Evolutionary conservation across 768 basidiomycete genomes (phyloP).

Genomic region (Myochromella boudieri): DNA sequence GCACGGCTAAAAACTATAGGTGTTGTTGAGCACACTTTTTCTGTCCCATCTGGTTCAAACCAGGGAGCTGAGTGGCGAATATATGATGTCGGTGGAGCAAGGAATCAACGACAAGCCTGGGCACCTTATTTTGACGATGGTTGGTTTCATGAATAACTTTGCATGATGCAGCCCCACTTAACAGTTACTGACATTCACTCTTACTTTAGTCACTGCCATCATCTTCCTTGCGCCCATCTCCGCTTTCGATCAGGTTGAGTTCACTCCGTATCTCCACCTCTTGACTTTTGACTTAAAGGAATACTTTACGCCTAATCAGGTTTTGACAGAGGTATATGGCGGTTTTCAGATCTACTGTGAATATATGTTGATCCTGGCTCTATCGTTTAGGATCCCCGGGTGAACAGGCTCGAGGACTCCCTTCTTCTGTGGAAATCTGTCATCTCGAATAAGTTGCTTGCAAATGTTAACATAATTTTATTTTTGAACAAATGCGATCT

Average conservation of each 20-base stretch:
- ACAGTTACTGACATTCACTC: too few species aligned
- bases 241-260: conserved; percentile 70
- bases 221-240: conserved; percentile 90
- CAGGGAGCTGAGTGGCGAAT: conserved; percentile 74
- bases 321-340: conserved; percentile 68
- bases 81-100: conserved; percentile 83
- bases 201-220: conserved; percentile 74
- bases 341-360: conserved; percentile 7
- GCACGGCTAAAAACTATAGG: conserved; percentile 83
- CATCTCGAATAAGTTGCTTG: conserved; percentile 70
- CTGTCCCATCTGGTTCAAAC: conserved; percentile 55
- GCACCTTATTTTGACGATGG: conserved; percentile 88
- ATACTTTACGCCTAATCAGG: conserved; percentile 27
- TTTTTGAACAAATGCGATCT: conserved; percentile 85
- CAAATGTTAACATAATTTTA: conserved; percentile 74
- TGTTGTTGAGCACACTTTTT: conserved; percentile 77
- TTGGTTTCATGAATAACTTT: conserved; percentile 34
- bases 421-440: conserved; percentile 72
- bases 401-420: conserved; percentile 82
- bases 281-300: conserved; percentile 10
- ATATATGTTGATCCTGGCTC: conserved; percentile 11
- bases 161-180: too few species aligned
- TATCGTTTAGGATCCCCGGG: conserved; percentile 55
- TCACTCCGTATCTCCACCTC: conserved; percentile 7
- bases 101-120: conserved; percentile 84